Base-by-base conservation (phyloP, 345 rosid species). In the Odontarrhena argentea region DNA sequence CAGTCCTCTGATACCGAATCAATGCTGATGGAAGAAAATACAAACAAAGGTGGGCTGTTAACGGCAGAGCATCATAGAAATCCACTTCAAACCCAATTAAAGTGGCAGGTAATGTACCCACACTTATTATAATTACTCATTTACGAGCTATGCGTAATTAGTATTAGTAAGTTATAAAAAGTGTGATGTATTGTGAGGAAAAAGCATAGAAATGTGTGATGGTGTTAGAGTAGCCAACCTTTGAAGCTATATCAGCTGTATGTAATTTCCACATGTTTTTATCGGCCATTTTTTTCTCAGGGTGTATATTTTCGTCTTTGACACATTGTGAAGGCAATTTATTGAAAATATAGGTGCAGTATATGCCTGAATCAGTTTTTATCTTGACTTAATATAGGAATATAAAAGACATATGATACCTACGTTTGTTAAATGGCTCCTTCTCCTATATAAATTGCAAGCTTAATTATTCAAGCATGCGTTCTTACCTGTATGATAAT, bases 51-150 rank as follows among this genome's bases (percentile, higher is more conserved):
- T 50, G 82, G 82, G 65, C 68, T 59, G 50, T 68, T 80, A 46
- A 64, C 67, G 10, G 63, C 71, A 26, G 79, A 77, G 48, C 78
- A 68, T 30, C 58, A 67, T 54, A 80, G 69, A 65, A 68, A 74
- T 74, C 75, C 85, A 79, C 58, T 76, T 49, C 76, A 79, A 12
- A 41, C 71, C 43, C 91, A 85, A 67, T 63, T 79, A 61, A 76
- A 80, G 76, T 84, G 85, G 89, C 92, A 92, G 96, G 98, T 89
- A 78, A 26, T 65, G 50, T 26, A 42, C 18, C 13, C 24, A 47
- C 60, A 25, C 44, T 14, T 52, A 15, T 26, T 26, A 9, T 18
- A 44, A 42, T 13, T 22, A 37, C 67, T 15, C 28, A 58, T 43
- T 9, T 18, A 44, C 15, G 13, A 53, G 32, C 38, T 37, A 15